Base-by-base conservation (phyloP, 306 rosid genomes). In the Cicer cuneatum region DNA sequence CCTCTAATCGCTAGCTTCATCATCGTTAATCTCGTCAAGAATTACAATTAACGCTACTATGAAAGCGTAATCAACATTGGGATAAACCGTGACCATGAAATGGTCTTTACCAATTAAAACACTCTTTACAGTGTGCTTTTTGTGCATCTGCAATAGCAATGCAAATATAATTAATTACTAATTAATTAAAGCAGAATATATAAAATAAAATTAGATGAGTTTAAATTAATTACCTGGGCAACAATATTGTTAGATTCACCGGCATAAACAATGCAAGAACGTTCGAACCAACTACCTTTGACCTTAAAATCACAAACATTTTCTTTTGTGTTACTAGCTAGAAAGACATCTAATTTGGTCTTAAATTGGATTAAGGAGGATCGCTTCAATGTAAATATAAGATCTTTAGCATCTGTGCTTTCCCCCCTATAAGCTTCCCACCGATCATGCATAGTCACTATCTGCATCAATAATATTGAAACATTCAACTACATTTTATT, bases 341-440 rank as follows among this genome's bases (percentile, higher is more conserved):
- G 59, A 78, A 81, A 89, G 62, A 86, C 89, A 61, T 86, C 68
- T 35, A 84, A 52, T 74, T 82, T 82, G 42, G 84, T 66, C 79
- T 74, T 83, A 1, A 73, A 2, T 33, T 84, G 87, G 12, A 84
- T 2, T 8, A 86, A 0, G 0, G 88, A 84, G 6, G 87, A 80
- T 8, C 78, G 64, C 71, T 80, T 82, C 0, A 80, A 73, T 13
- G 83, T 74, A n/a, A 86, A 86, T 0, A 84, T 73, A 1, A 84
- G 59, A 78, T 86, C 65, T 12, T 74, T 73, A 0, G 60, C 0
- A 0, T 86, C 51, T 11, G 78, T 80, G 80, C 88, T 84, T 37
- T 80, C 93, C 0, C 90, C 89, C n/a, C 85, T 83, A 41, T 72
- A 84, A 4, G 82, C 89, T 83, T 82, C 72, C 90, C 93, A 86